Conservation (phyloP, 495 filamentous ascomycete species). For the Hyaloscypha bicolor region DNA sequence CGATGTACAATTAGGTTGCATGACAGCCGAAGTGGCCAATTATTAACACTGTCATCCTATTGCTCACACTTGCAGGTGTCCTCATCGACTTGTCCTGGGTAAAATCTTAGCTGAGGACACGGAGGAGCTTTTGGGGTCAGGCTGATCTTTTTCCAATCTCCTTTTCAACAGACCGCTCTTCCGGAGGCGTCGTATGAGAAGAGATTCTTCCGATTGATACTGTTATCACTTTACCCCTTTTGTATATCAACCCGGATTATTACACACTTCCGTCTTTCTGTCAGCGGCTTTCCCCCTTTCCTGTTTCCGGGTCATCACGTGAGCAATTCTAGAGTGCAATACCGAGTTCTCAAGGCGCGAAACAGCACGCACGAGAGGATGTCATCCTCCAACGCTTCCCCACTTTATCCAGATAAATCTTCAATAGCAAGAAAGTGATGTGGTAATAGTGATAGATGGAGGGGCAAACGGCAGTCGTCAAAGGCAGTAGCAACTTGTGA, state of each 20-base stretch:
- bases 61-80: background rate
- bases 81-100: background rate
- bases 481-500: background rate
- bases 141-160: background rate
- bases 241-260: background rate
- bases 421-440: background rate
- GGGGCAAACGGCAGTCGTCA: background rate
- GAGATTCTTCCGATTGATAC: background rate
- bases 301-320: background rate
- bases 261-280: background rate
- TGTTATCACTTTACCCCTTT: too few relatives aligned
- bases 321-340: background rate
- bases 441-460: background rate
- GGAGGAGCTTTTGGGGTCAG: background rate
- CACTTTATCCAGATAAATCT: background rate
- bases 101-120: background rate
- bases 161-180: background rate
- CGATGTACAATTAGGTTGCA: slow-evolving; percentile 1
- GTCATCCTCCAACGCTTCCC: background rate
- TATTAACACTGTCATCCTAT: background rate
- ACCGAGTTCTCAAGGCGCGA: background rate
- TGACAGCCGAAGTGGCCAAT: background rate
- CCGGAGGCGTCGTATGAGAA: background rate
- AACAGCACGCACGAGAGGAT: background rate
- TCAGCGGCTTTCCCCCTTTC: background rate